Percentiles rank a stretch among this genome's conserved stretches.
Evolutionary conservation across 176 grass and related monocot genomes (phyloP).

Genomic region (Oryza longistaminata): DNA sequence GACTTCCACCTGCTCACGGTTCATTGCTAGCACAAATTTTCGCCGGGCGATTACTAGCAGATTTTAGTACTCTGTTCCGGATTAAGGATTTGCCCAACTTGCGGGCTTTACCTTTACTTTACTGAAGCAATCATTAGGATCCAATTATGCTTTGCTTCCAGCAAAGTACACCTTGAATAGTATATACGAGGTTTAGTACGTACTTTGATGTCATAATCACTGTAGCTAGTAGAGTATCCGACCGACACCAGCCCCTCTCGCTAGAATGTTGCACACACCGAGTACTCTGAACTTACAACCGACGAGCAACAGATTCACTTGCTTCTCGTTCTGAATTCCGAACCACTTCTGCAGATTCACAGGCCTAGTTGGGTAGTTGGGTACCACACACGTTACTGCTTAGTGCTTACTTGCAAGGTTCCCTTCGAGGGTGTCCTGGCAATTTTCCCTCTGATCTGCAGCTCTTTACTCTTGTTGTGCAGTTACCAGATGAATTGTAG

Average conservation of each 20-base stretch:
- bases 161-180: neutral
- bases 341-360: constrained; percentile 33
- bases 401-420: constrained; percentile 59
- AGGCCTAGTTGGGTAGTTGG: neutral
- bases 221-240: neutral
- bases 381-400: constrained; percentile 13
- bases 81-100: neutral
- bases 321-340: constrained; percentile 18
- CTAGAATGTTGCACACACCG: neutral
- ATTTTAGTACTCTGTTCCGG: neutral
- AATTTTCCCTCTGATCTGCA: neutral
- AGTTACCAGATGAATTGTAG: constrained; percentile 10
- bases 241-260: neutral
- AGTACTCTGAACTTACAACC: neutral
- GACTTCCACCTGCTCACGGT: neutral
- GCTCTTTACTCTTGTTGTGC: neutral
- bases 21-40: neutral
- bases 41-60: neutral
- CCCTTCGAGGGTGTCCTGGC: neutral
- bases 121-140: neutral
- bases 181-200: neutral
- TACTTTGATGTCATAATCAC: neutral
- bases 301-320: neutral
- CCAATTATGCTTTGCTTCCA: neutral
- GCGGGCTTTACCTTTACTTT: neutral